phyloP scores from a whole-genome alignment of 2,329 filamentous ascomycete genomes.

The Chaetomiaceae sp. region DNA sequence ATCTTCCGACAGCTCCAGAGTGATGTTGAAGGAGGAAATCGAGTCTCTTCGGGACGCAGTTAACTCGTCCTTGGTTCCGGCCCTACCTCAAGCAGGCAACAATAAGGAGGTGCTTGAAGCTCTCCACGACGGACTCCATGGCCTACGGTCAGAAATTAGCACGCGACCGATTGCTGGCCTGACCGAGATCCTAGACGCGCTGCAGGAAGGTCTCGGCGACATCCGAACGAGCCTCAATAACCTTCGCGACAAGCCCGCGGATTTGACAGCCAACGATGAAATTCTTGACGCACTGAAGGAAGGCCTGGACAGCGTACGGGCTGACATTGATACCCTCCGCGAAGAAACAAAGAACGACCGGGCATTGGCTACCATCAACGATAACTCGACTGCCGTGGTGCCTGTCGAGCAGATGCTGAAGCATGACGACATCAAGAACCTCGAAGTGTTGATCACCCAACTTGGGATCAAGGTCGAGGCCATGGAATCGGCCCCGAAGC shows the following conservation, averaged over 20 bases:
- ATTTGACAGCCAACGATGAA: conserved; percentile 82
- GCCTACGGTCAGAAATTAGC: conserved; percentile 68
- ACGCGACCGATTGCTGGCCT: conserved; percentile 65
- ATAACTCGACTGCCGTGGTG: conserved; percentile 43
- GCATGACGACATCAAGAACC: conserved; percentile 74
- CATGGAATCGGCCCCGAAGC: conserved; percentile 52
- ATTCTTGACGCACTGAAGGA: conserved; percentile 82
- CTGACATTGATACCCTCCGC: conserved; percentile 76
- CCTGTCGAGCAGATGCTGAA: conserved; percentile 50
- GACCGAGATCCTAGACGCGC: conserved; percentile 80
- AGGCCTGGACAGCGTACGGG: conserved; percentile 70
- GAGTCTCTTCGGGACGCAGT: conserved; percentile 76
- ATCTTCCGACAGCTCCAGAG: conserved; percentile 49
- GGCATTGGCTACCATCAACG: conserved; percentile 51
- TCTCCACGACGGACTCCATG: conserved; percentile 67
- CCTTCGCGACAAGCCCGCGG: conserved; percentile 71
- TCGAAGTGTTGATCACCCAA: conserved; percentile 78
- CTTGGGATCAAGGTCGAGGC: conserved; percentile 80
- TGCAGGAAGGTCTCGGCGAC: conserved; percentile 81
- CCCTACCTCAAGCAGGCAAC: conserved; percentile 37
- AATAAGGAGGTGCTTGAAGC: conserved; percentile 67
- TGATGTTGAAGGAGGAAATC: conserved; percentile 75
- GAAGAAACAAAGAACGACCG: conserved; percentile 46
- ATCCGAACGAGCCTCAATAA: conserved; percentile 73
- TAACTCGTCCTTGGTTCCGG: conserved; percentile 62